Conservation (phyloP, 768 basidiomycete species). For the Pulveroboletus ravenelii region DNA sequence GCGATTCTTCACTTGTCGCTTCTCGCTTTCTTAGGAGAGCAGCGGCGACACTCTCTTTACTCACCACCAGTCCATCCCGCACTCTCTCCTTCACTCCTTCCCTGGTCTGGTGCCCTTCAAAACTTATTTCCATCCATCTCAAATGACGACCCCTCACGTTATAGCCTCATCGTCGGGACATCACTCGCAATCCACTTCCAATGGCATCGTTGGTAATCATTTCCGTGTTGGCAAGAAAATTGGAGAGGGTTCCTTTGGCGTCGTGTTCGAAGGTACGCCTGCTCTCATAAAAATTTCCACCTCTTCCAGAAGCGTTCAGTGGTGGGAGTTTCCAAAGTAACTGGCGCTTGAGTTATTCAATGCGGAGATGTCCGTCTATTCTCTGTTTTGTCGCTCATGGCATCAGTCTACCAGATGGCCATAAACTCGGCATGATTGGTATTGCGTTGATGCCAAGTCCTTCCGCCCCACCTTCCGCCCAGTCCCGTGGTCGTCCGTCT, state of each 20-base stretch:
- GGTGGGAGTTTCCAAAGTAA: conserved; percentile 1
- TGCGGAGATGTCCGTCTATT: conserved; percentile 1
- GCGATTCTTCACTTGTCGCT: too few relatives aligned
- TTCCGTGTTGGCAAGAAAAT: conserved; percentile 97
- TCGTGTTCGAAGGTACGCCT: conserved; percentile 85
- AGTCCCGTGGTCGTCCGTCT: neutral
- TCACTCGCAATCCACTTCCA: conserved; percentile 59
- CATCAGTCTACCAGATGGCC: conserved; percentile 4
- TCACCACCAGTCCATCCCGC: conserved; percentile 19
- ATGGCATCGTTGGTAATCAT: conserved; percentile 74
- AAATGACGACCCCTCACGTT: conserved; percentile 80
- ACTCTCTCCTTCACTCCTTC: conserved; percentile 19
- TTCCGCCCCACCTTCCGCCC: neutral
- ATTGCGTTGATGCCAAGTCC: conserved; percentile 4
- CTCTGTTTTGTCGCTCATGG: conserved; percentile 5
- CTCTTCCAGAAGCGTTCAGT: conserved; percentile 2
- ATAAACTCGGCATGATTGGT: conserved; percentile 1
- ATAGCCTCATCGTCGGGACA: conserved; percentile 73
- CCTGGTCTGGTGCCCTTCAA: conserved; percentile 26
- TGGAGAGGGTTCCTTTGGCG: conserved; percentile 97
- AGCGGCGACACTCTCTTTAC: too few relatives aligned
- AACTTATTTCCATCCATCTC: neutral
- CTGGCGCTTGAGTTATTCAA: conserved; percentile 11
- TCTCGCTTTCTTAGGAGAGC: too few relatives aligned
- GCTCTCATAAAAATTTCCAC: neutral